Base-by-base conservation (phyloP, 2,329 filamentous ascomycete species). In the Fusarium liriodendri region DNA sequence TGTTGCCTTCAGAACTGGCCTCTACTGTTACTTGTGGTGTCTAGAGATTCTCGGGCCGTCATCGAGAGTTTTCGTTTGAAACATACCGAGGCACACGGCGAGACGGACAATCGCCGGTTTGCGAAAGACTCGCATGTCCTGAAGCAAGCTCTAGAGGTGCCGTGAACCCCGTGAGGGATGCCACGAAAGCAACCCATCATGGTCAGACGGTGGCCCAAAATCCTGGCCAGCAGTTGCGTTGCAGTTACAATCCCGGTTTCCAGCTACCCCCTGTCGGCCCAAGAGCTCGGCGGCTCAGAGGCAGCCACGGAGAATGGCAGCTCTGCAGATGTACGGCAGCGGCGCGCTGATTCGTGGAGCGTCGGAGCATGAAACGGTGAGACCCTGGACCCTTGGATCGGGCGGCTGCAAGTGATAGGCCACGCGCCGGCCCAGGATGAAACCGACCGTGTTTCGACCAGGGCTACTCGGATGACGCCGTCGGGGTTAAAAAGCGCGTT, bases 361-460 rank as follows among this genome's bases (percentile, higher is more conserved):
- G 70, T 72, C 67, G 63, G 70, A 64, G 62, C 67, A 74, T 78
- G 73, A 77, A 78, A 78, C 74, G 74, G 76, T 68, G 71, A 75
- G 69, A 75, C 73, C 73, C 67, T 69, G 75, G 62, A 69, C 75
- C 75, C 75, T 78, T 69, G 74, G 65, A 72, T 70, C 60, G 67
- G 70, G 76, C 76, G 67, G 72, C 69, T 75, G 70, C 52, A 59
- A 66, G 69, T 79, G 77, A 79, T 79, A 78, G 77, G 77, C 57
- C 67, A 63, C 60, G 27, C 29, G 62, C 69, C 59, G 74, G 76
- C 52, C 67, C 55, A 68, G 66, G 72, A 73, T 79, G 77, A 79
- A 79, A 79, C 77, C 64, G 71, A 71, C 72, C 64, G 71, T 69
- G 77, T 79, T 79, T 79, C 77, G 71, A 76, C 77, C 59, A 70